Percentiles rank a stretch among this genome's conserved stretches.
Evolutionary conservation across 768 basidiomycete species (phyloP).

Genomic region (Wakefieldia striispora): DNA sequence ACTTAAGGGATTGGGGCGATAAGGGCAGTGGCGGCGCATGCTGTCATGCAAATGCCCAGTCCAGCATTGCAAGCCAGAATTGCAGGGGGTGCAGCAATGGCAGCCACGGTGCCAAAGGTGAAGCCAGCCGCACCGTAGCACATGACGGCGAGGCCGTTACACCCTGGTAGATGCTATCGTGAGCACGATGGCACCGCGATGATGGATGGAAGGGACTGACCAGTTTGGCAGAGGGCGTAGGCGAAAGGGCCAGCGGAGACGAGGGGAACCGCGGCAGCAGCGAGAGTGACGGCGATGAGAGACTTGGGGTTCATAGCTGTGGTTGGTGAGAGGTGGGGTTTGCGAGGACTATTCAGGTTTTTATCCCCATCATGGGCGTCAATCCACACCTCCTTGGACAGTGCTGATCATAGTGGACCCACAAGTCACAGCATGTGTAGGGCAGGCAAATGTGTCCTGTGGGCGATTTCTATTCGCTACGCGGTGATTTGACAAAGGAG

Average conservation of each 20-base stretch:
- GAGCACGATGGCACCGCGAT: not conserved
- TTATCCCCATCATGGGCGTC: too few species aligned
- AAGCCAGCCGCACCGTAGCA: conserved; percentile 27
- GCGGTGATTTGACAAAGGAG: too few species aligned
- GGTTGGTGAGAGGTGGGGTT: too few species aligned
- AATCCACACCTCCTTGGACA: too few species aligned
- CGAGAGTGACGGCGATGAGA: conserved; percentile 17
- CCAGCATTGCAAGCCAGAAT: conserved; percentile 23
- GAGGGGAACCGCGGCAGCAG: conserved; percentile 7
- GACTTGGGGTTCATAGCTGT: conserved; percentile 5
- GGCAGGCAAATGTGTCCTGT: too few species aligned
- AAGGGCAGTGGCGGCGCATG: conserved; percentile 22
- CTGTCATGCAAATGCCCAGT: conserved; percentile 25
- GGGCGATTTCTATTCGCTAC: too few species aligned
- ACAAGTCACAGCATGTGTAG: too few species aligned
- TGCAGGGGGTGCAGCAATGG: conserved; percentile 17
- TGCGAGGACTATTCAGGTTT: too few species aligned
- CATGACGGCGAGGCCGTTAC: too few species aligned
- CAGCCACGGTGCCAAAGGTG: conserved; percentile 19
- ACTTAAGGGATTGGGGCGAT: conserved; percentile 25
- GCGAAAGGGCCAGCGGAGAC: conserved; percentile 17
- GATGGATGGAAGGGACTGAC: not conserved
- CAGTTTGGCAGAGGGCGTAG: conserved; percentile 26
- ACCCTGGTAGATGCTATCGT: not conserved
- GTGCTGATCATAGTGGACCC: too few species aligned